Percentiles rank a stretch among this genome's conserved stretches.
Conservation (phyloP, 2,329 filamentous ascomycete genomes). For the Alternaria solani region DNA sequence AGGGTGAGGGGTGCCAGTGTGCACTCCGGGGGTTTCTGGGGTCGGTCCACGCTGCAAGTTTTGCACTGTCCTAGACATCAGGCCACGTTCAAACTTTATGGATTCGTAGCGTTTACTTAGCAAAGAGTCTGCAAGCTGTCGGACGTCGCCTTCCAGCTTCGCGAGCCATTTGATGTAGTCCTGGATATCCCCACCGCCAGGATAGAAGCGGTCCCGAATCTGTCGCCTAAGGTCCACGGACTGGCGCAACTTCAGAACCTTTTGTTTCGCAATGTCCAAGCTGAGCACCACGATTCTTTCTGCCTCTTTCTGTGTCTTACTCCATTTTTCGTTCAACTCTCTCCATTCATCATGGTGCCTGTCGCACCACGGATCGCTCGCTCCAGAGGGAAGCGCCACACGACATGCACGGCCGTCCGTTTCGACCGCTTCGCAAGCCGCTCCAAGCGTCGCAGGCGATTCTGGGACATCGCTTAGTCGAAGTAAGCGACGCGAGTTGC, state of each 20-base stretch:
- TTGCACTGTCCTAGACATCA: no score
- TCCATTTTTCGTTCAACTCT: constrained; percentile 28
- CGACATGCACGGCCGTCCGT: not conserved
- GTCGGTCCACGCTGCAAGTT: constrained; percentile 27
- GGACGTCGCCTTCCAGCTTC: constrained; percentile 30
- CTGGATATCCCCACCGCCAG: constrained; percentile 26
- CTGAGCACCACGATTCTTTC: constrained; percentile 23
- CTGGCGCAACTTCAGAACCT: constrained; percentile 31
- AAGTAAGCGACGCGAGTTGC: no score
- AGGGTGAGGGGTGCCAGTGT: no score
- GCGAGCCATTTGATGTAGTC: constrained; percentile 35
- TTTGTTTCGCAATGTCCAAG: constrained; percentile 27
- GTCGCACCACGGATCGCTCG: not conserved
- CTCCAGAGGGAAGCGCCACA: not conserved
- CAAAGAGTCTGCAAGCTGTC: constrained; percentile 29
- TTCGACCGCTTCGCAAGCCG: not conserved
- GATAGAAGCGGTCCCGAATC: constrained; percentile 33
- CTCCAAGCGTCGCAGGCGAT: not conserved
- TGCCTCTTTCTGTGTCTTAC: constrained; percentile 22
- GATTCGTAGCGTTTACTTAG: no score
- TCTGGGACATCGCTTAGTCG: no score
- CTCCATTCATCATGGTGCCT: constrained; percentile 26
- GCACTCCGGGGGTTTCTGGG: constrained; percentile 30
- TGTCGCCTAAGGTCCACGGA: constrained; percentile 31
- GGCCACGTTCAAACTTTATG: no score